Base-by-base conservation (phyloP, 495 filamentous ascomycete genomes). In the Penicillium atrosanguineum region DNA sequence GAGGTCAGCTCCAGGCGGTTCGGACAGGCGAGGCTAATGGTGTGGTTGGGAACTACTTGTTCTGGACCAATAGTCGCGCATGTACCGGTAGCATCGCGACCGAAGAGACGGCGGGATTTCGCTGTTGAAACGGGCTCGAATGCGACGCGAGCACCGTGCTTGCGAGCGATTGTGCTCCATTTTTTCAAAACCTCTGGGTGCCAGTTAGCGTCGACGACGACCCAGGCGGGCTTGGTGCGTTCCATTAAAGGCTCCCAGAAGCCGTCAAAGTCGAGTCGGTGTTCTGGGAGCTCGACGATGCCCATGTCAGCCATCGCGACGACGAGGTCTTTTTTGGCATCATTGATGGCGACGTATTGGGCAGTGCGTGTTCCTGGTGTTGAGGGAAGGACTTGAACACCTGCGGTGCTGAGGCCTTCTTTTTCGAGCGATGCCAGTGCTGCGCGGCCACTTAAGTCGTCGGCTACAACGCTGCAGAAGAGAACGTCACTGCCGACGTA, bases 221-320 rank as follows among this genome's bases (percentile, higher is more conserved):
- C 73, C 85, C 86, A 90, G 55, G 82, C 82, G 3, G 90, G 87
- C 47, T 77, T 79, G 9, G 77, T 70, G 12, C 64, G 69, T 19
- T 69, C 61, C 9, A 90, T 64, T 26, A 83, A 68, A 7, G 82
- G 78, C 40, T 81, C 78, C 86, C 86, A 90, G 62, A 80, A 55
- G 53, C 62, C 58, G n/a, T 76, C 64, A 50, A 79, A 73, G 48
- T 73, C 57, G 7, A 78, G 67, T 9, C 70, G 61, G 7, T 66
- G 31, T 43, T 69, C 61, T n/a, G 72, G 60, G 7, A 73, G 68
- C 46, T 90, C 84, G 53, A 96, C 78, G 63, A 98, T 94, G 46
- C 73, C 76, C 90, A 97, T 96, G 65, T 98, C 94, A 16, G 94
- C 90, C 88, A 96, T 95, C 46, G 90, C 92, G 41, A 96, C 64